Evolutionary conservation across 2,329 filamentous ascomycete genomes (phyloP).

Genomic region (Juglanconis oblonga): DNA sequence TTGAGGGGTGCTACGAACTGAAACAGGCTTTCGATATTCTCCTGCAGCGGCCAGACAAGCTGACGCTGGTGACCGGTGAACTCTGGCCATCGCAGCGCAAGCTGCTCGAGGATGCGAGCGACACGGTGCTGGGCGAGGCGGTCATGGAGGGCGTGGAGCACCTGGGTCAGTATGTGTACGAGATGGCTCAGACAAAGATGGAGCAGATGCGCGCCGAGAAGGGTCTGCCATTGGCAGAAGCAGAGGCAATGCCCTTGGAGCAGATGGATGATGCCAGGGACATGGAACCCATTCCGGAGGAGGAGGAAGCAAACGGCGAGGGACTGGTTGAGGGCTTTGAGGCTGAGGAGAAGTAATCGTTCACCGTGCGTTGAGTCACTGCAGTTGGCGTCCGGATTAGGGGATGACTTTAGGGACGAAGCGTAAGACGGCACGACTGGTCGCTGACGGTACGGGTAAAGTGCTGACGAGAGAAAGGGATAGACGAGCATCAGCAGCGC

Average conservation of each 20-base stretch:
- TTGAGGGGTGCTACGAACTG: slow-evolving; percentile 85
- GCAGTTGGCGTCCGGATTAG: neutral
- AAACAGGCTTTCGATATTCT: slow-evolving; percentile 81
- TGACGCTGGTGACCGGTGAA: slow-evolving; percentile 80
- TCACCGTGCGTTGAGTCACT: neutral
- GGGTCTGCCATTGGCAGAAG: slow-evolving; percentile 26
- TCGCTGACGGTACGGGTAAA: neutral
- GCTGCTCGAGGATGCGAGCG: slow-evolving; percentile 42
- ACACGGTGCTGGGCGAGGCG: slow-evolving; percentile 54
- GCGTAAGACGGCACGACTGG: neutral
- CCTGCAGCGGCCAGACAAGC: slow-evolving; percentile 73
- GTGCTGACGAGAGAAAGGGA: neutral
- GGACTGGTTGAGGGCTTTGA: slow-evolving; percentile 27
- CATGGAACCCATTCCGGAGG: slow-evolving; percentile 29
- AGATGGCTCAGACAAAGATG: slow-evolving; percentile 76
- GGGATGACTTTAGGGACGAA: neutral
- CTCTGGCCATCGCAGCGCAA: slow-evolving; percentile 70
- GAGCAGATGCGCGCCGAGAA: slow-evolving; percentile 45
- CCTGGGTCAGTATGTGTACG: slow-evolving; percentile 90
- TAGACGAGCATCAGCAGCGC: neutral
- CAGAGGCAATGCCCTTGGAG: slow-evolving; percentile 26
- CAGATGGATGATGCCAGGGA: slow-evolving; percentile 21
- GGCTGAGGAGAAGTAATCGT: slow-evolving; percentile 25
- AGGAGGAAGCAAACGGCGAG: slow-evolving; percentile 23
- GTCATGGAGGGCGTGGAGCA: slow-evolving; percentile 92